These are phyloP conservation scores for Cyberlindnera samutprakarnensis DNA, from an alignment of 805 yeast species.

Conservation along the genomic window DNA sequence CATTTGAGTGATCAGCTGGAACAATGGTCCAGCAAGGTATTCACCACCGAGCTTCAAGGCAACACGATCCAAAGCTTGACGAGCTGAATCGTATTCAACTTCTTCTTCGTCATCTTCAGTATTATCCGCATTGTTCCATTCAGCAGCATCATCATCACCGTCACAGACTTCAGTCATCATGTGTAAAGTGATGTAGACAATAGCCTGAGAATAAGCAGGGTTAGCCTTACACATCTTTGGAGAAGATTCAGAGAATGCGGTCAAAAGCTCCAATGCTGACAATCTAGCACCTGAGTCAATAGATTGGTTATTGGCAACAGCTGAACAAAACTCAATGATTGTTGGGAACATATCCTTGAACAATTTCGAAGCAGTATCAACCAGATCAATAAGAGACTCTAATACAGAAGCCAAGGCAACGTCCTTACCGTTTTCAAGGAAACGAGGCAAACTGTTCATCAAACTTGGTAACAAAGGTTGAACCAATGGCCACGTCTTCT, in stretches of 20 bases:
- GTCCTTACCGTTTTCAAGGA: slow-evolving; percentile 73
- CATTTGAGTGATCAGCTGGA: slow-evolving; percentile 83
- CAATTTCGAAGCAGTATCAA: slow-evolving; percentile 89
- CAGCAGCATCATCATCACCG: slow-evolving; percentile 81
- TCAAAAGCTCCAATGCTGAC: slow-evolving; percentile 80
- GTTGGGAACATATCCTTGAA: slow-evolving; percentile 86
- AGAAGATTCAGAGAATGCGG: slow-evolving; percentile 87
- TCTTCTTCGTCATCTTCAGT: slow-evolving; percentile 80
- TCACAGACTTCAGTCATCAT: slow-evolving; percentile 90
- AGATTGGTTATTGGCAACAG: slow-evolving; percentile 74
- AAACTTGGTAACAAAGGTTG: slow-evolving; percentile 77
- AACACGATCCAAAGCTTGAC: slow-evolving; percentile 90
- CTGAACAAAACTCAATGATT: slow-evolving; percentile 79
- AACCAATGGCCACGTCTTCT: slow-evolving; percentile 67
- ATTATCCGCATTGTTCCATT: slow-evolving; percentile 80
- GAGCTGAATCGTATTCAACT: slow-evolving; percentile 81
- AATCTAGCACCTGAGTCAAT: slow-evolving; percentile 74
- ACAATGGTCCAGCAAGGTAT: slow-evolving; percentile 76
- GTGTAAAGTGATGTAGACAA: slow-evolving; percentile 66
- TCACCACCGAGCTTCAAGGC: slow-evolving; percentile 79
- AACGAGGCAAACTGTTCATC: slow-evolving; percentile 79
- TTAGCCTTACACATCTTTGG: slow-evolving; percentile 92
- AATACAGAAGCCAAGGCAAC: slow-evolving; percentile 79
- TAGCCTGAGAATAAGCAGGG: slow-evolving; percentile 57
- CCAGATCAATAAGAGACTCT: slow-evolving; percentile 83